Percentiles rank a stretch among this genome's conserved stretches.
Evolutionary conservation across 805 yeast species (phyloP).

Genomic region (Lipomyces yamanashiensis): DNA sequence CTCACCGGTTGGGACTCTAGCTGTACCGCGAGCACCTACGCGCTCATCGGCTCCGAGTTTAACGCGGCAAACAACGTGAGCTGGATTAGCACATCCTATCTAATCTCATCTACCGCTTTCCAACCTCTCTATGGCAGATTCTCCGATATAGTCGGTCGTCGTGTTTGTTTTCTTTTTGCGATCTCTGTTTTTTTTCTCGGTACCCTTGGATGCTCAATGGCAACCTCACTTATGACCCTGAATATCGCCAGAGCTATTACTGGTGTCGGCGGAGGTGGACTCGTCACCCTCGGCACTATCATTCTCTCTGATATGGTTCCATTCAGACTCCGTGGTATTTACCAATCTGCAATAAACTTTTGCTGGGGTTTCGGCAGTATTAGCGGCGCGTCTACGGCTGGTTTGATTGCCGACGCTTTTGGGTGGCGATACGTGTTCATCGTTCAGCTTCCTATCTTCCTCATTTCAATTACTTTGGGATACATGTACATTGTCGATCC

Average conservation of each 20-base stretch:
- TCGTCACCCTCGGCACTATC: slow-evolving; percentile 74
- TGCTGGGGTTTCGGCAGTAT: slow-evolving; percentile 70
- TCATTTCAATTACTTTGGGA: slow-evolving; percentile 48
- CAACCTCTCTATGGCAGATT: slow-evolving; percentile 70
- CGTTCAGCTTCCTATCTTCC: slow-evolving; percentile 48
- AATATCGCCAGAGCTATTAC: slow-evolving; percentile 62
- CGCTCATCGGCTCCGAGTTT: slow-evolving; percentile 55
- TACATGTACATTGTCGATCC: slow-evolving; percentile 34
- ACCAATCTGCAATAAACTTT: slow-evolving; percentile 52
- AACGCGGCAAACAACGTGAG: slow-evolving; percentile 54
- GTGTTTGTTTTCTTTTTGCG: slow-evolving; percentile 45
- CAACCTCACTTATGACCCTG: slow-evolving; percentile 34
- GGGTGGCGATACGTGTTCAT: slow-evolving; percentile 67
- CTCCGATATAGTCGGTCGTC: slow-evolving; percentile 56
- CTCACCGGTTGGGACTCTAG: slow-evolving; percentile 56
- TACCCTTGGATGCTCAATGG: slow-evolving; percentile 38
- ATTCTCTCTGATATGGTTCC: slow-evolving; percentile 78
- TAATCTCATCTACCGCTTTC: slow-evolving; percentile 67
- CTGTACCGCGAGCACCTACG: slow-evolving; percentile 55
- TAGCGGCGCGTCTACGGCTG: slow-evolving; percentile 66
- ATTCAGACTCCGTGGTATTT: slow-evolving; percentile 73
- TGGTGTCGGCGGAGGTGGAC: slow-evolving; percentile 93
- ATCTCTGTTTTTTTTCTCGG: slow-evolving; percentile 35
- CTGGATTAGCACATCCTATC: slow-evolving; percentile 72
- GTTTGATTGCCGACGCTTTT: slow-evolving; percentile 54